Evolutionary conservation across 345 rosid genomes (phyloP).

Genomic region (Camelina hispida): DNA sequence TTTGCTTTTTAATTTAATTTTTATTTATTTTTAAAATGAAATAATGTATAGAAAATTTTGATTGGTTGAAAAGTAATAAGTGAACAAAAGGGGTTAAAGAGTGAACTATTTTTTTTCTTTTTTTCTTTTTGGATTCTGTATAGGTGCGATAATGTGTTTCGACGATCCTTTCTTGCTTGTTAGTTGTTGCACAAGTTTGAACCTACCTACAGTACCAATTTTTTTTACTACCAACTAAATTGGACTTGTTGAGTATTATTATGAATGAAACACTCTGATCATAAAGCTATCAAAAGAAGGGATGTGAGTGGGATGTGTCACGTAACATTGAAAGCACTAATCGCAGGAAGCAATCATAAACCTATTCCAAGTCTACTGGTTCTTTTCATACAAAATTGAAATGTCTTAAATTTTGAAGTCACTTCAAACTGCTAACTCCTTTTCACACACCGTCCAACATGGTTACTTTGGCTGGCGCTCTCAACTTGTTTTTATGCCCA

Average conservation of each 20-base stretch:
- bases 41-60: too few species aligned
- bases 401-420: slow-evolving; percentile 6
- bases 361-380: slow-evolving; percentile 14
- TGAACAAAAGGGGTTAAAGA: too few species aligned
- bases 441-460: slow-evolving; percentile 2
- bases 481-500: not conserved
- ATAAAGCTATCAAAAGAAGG: not conserved
- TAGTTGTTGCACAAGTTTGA: too few species aligned
- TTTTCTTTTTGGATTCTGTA: not conserved
- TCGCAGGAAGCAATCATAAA: not conserved
- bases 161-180: not conserved
- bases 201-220: too few species aligned
- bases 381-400: slow-evolving; percentile 10
- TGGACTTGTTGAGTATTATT: not conserved
- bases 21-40: too few species aligned
- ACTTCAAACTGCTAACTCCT: slow-evolving; percentile 3
- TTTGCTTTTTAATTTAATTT: too few species aligned
- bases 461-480: slow-evolving; percentile 21
- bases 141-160: not conserved
- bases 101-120: not conserved
- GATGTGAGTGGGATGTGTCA: not conserved
- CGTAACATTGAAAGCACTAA: not conserved
- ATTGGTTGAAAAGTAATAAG: too few species aligned
- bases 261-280: not conserved
- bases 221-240: not conserved